Conservation (phyloP, 2,329 filamentous ascomycete genomes). For the Ascochyta rabiei region DNA sequence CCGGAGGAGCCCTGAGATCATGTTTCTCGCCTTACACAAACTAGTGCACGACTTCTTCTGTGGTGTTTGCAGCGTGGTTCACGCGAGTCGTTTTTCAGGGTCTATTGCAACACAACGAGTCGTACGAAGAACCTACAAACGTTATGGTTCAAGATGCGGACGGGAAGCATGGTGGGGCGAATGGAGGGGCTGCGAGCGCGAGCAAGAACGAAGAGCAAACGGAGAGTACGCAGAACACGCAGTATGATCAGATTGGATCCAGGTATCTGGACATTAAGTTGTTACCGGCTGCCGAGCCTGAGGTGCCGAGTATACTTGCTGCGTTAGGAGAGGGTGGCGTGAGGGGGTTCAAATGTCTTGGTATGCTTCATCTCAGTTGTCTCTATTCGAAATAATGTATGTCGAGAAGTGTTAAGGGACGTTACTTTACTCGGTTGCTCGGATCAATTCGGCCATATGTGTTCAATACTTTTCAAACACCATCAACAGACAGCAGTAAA, state of each 20-base stretch:
- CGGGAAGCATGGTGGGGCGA: not conserved
- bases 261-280: slow-evolving; percentile 34
- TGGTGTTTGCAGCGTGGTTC: not conserved
- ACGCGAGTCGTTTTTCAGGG: not conserved
- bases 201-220: not conserved
- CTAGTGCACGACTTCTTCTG: not conserved
- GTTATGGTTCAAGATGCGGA: not conserved
- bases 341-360: slow-evolving; percentile 31
- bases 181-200: not conserved
- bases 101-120: not conserved
- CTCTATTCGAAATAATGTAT: not conserved
- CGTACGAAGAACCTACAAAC: not conserved
- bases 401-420: too few species aligned
- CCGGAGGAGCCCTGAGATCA: not conserved
- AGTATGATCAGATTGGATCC: slow-evolving; percentile 39
- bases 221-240: slow-evolving; percentile 30
- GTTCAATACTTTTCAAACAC: too few species aligned
- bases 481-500: too few species aligned
- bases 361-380: slow-evolving; percentile 18
- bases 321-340: slow-evolving; percentile 32
- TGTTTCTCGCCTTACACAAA: not conserved
- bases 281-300: slow-evolving; percentile 29
- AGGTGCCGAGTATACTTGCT: slow-evolving; percentile 26
- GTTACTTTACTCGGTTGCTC: too few species aligned
- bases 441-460: too few species aligned